A percentile compares a stretch with the other conserved stretches of the same genome.
These are phyloP conservation scores for Ceratobasidium sp. DNA, from an alignment of 1,284 basidiomycete species.

Conservation along the genomic window DNA sequence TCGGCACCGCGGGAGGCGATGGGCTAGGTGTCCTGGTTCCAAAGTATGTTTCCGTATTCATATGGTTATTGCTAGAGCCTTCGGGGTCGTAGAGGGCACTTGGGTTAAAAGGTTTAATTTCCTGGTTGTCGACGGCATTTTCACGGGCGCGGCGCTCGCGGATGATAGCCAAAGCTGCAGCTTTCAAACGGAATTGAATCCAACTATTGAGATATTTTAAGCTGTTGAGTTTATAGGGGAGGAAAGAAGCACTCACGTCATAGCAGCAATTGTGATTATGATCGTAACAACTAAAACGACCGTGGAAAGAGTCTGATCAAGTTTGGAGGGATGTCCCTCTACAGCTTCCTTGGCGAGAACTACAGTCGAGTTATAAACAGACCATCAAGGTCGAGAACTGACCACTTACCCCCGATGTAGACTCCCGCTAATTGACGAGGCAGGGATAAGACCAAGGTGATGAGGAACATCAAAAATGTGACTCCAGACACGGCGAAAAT, in stretches of 20 bases:
- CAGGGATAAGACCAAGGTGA: slow-evolving; percentile 31
- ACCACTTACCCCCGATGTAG: slow-evolving; percentile 34
- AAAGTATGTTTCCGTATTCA: slow-evolving; percentile 15
- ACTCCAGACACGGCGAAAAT: slow-evolving; percentile 30
- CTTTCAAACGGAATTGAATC: slow-evolving; percentile 19
- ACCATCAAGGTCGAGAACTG: background rate
- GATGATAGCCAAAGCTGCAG: slow-evolving; percentile 23
- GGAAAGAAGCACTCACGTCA: slow-evolving; percentile 12
- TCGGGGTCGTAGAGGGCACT: slow-evolving; percentile 23
- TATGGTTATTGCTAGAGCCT: background rate
- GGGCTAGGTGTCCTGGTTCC: slow-evolving; percentile 28
- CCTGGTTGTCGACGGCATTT: background rate
- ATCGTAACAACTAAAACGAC: slow-evolving; percentile 30
- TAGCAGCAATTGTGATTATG: slow-evolving; percentile 22
- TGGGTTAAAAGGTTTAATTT: slow-evolving; percentile 24
- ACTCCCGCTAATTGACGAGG: slow-evolving; percentile 43
- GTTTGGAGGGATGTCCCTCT: slow-evolving; percentile 12
- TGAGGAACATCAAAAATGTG: slow-evolving; percentile 21
- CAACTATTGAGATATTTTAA: background rate
- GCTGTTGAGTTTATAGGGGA: background rate
- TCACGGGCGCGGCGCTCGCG: slow-evolving; percentile 39
- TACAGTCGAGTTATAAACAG: background rate
- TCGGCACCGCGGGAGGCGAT: background rate
- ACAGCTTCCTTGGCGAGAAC: slow-evolving; percentile 23
- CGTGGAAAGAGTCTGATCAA: slow-evolving; percentile 20